phyloP scores from a whole-genome alignment of 1,284 basidiomycete genomes.

The Phenoliferia sp. region DNA sequence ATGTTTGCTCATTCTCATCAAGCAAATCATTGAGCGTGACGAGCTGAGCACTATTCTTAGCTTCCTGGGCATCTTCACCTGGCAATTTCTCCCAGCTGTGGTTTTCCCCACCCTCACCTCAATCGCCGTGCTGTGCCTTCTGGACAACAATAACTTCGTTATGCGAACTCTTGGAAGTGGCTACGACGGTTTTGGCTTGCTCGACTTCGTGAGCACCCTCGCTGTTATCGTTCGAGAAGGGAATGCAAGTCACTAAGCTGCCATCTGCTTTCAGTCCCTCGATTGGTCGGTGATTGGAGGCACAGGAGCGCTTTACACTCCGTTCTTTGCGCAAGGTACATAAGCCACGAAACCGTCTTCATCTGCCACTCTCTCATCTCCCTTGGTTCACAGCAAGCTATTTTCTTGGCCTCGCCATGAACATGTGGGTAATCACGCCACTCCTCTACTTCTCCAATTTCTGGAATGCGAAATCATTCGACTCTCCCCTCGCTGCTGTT shows the following conservation, averaged over 20 bases:
- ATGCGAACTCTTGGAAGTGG: constrained; percentile 42
- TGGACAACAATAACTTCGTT: constrained; percentile 38
- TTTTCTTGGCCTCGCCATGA: constrained; percentile 30
- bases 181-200: constrained; percentile 45
- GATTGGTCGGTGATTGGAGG: constrained; percentile 38
- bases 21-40: too few relatives aligned
- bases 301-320: constrained; percentile 33
- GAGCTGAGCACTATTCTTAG: background rate
- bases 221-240: too few relatives aligned
- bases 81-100: constrained; percentile 38
- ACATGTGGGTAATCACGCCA: constrained; percentile 46
- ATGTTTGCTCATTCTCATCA: background rate
- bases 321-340: constrained; percentile 36
- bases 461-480: constrained; percentile 43
- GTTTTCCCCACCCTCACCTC: constrained; percentile 44
- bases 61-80: constrained; percentile 35
- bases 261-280: constrained; percentile 16
- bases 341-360: too few relatives aligned
- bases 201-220: constrained; percentile 37
- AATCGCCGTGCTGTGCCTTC: constrained; percentile 45
- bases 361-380: too few relatives aligned
- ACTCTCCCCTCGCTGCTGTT: constrained; percentile 41
- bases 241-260: too few relatives aligned
- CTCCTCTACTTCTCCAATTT: constrained; percentile 45
- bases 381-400: too few relatives aligned